Evolutionary conservation across 345 rosid genomes (phyloP), one percentile per base, ranked within the genome.

Genomic region (Leavenworthia alabamica): DNA sequence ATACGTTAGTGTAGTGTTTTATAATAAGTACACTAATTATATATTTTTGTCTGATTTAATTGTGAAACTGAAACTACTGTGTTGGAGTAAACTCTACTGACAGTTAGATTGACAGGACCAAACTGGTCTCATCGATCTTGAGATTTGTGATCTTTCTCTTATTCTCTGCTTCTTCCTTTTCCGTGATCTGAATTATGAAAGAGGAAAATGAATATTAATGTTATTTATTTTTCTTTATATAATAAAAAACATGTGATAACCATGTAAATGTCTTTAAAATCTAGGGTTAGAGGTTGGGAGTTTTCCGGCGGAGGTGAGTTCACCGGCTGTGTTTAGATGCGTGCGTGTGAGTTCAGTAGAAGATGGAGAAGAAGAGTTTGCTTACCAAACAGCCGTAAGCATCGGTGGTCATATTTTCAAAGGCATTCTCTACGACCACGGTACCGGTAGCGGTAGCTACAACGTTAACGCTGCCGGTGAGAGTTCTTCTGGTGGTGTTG

Each of bases 341-440:
- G 83, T 84, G 41, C 72, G 79, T 40, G 81, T 84, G 71, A 82
- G 81, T 19, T 67, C 82, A 26, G 53, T 77, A n/a, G 83, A 77
- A 46, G 73, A 39, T 16, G 68, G 73, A 37, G 81, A 61, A 22
- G 86, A 82, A 43, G 82, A 78, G 69, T 77, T 53, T 45, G 80
- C 78, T 37, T 79, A 75, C 73, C 73, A 73, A 55, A 70, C 82
- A 50, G 65, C 72, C 13, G 82, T 80, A 13, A 82, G 64, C 59
- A 84, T 84, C 1, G 83, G 83, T 43, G 90, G 90, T 14, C 85
- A 77, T 66, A 43, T 84, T 7, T 84, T 84, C 56, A 84, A 82
- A 67, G 90, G 90, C 39, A 75, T 84, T 71, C 82, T 84, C 13
- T 82, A 84, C 48, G 83, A 82, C 64, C 83, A 78, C 23, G 24